phyloP scores from a whole-genome alignment of 2,329 filamentous ascomycete species.

The Fusarium bactridioides region DNA sequence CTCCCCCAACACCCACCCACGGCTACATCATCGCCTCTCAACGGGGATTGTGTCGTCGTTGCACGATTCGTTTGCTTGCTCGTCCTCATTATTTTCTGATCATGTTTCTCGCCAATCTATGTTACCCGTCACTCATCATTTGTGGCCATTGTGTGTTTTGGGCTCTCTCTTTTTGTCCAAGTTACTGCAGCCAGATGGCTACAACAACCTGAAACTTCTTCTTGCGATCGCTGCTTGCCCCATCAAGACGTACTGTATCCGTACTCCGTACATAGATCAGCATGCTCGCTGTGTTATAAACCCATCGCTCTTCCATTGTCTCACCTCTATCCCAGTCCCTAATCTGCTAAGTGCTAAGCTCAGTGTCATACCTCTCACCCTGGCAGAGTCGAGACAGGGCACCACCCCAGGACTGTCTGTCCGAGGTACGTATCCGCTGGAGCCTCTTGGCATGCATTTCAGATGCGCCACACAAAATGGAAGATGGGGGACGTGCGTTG shows the following conservation, averaged over 20 bases:
- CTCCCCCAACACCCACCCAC: constrained; percentile 1
- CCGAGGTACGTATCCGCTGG: constrained; percentile 19
- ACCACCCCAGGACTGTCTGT: neutral
- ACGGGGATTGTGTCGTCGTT: neutral
- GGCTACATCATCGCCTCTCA: constrained; percentile 4
- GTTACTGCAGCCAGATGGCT: neutral
- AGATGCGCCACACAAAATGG: constrained; percentile 25
- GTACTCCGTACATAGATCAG: neutral
- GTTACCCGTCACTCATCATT: neutral
- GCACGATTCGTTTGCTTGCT: constrained; percentile 10
- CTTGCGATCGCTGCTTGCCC: neutral
- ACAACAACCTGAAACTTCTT: neutral
- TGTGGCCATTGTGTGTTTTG: neutral
- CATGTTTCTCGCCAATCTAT: constrained; percentile 4
- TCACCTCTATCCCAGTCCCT: constrained; percentile 9
- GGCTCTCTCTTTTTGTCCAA: neutral
- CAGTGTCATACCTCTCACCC: constrained; percentile 13
- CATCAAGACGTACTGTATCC: neutral
- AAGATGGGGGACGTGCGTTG: constrained; percentile 27
- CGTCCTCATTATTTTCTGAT: neutral
- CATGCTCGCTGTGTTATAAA: constrained; percentile 4
- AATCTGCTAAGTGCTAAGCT: constrained; percentile 8
- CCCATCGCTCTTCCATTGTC: constrained; percentile 20
- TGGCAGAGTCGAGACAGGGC: constrained; percentile 5
- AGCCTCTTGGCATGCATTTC: constrained; percentile 23